phyloP scores from a whole-genome alignment of 2,329 filamentous ascomycete species.

The Microascus cirrosus region DNA sequence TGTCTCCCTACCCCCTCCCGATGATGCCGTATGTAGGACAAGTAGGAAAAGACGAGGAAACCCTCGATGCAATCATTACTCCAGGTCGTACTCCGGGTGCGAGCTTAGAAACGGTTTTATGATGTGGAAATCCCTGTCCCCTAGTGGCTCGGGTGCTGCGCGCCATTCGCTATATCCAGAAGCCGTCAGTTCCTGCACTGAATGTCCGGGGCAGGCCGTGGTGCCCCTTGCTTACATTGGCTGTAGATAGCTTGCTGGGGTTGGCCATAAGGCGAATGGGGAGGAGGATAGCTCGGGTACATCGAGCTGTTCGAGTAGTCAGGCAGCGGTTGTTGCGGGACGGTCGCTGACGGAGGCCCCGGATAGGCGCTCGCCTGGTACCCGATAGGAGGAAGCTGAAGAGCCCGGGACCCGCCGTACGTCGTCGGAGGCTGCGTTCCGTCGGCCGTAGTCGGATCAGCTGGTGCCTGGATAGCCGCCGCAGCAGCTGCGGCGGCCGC shows the following conservation, averaged over 20 bases:
- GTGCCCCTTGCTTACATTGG: conserved; percentile 31
- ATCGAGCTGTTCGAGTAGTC: conserved; percentile 43
- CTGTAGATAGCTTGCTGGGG: conserved; percentile 48
- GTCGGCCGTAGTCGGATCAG: conserved; percentile 20
- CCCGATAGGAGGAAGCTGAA: conserved; percentile 65
- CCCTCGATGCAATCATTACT: too few species aligned
- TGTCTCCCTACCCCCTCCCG: neutral
- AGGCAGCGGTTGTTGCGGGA: conserved; percentile 38
- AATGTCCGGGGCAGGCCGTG: neutral
- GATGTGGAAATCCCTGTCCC: neutral
- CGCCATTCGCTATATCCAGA: conserved; percentile 18
- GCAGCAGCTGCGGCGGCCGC: conserved; percentile 33
- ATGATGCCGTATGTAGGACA: conserved; percentile 2
- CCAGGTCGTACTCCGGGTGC: too few species aligned
- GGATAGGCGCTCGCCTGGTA: conserved; percentile 60
- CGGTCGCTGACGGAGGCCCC: conserved; percentile 42
- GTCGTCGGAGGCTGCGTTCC: conserved; percentile 44
- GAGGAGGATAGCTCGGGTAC: conserved; percentile 42
- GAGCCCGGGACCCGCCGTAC: conserved; percentile 44
- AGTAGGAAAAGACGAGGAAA: neutral
- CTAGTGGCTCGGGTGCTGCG: conserved; percentile 21
- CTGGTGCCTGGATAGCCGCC: conserved; percentile 35
- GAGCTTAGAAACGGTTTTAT: too few species aligned
- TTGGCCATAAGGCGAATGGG: conserved; percentile 43
- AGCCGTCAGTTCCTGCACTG: neutral